phyloP scores from a whole-genome alignment of 1,284 basidiomycete species.

The Gymnopus androsaceus region DNA sequence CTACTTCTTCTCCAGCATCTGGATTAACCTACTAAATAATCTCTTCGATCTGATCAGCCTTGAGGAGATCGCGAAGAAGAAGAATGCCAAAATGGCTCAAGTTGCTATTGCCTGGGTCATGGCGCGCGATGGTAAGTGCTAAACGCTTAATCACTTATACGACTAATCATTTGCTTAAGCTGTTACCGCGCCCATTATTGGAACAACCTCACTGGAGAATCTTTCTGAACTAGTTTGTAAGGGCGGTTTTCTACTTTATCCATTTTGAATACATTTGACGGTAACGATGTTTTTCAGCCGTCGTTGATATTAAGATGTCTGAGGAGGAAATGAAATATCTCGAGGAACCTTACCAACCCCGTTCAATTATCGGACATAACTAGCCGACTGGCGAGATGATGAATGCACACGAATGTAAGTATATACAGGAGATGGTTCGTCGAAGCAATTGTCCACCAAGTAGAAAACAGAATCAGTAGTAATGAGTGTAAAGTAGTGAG shows the following conservation, averaged over 20 bases:
- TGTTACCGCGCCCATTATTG: slow-evolving; percentile 59
- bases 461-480: too few relatives aligned
- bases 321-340: slow-evolving; percentile 27
- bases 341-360: slow-evolving; percentile 38
- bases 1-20: too few relatives aligned
- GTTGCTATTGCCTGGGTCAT: slow-evolving; percentile 61
- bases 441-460: too few relatives aligned
- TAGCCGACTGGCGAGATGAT: not conserved
- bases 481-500: too few relatives aligned
- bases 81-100: slow-evolving; percentile 58
- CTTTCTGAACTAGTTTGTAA: slow-evolving; percentile 51
- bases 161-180: slow-evolving; percentile 23
- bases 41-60: slow-evolving; percentile 34
- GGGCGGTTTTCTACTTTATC: too few relatives aligned
- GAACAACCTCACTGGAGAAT: slow-evolving; percentile 55
- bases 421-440: too few relatives aligned
- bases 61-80: slow-evolving; percentile 55
- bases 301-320: slow-evolving; percentile 37
- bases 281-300: slow-evolving; percentile 20
- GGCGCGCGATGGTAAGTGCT: slow-evolving; percentile 35
- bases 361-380: slow-evolving; percentile 26
- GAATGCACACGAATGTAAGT: not conserved
- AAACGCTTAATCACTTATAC: not conserved
- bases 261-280: not conserved
- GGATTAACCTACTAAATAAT: not conserved